These are phyloP conservation scores for Calonectria montana DNA, from an alignment of 2,329 filamentous ascomycete genomes.

Conservation along the genomic window DNA sequence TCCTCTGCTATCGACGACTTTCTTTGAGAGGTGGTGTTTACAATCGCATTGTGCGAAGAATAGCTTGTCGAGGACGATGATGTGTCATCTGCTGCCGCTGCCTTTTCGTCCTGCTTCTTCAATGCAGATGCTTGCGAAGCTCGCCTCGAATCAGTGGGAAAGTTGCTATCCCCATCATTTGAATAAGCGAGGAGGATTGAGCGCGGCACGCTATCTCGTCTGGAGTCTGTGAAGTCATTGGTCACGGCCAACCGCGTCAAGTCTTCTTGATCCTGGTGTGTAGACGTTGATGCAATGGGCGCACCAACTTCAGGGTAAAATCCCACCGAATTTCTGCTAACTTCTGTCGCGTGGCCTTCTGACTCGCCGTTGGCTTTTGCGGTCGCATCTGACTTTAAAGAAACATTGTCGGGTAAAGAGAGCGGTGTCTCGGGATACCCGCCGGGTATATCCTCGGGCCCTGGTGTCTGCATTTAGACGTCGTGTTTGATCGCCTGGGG, in stretches of 20 bases:
- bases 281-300: neutral
- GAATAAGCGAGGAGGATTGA: slow-evolving; percentile 5
- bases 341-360: neutral
- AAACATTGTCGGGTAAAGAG: slow-evolving; percentile 21
- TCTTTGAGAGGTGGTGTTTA: slow-evolving; percentile 45
- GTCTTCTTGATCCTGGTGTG: neutral
- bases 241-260: neutral
- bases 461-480: slow-evolving; percentile 35
- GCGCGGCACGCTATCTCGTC: neutral
- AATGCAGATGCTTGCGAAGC: slow-evolving; percentile 15
- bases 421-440: slow-evolving; percentile 41
- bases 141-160: neutral
- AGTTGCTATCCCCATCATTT: neutral
- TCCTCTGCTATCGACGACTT: slow-evolving; percentile 24
- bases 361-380: neutral
- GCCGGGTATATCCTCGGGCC: slow-evolving; percentile 41
- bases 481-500: neutral
- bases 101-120: neutral
- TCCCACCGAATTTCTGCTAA: neutral
- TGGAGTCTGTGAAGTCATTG: neutral
- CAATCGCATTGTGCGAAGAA: slow-evolving; percentile 21
- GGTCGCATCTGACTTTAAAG: slow-evolving; percentile 9
- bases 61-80: slow-evolving; percentile 12
- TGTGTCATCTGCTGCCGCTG: neutral
- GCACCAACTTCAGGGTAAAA: neutral